phyloP scores from a whole-genome alignment of 305 asterid genomes.

The Fraxinus platypoda region DNA sequence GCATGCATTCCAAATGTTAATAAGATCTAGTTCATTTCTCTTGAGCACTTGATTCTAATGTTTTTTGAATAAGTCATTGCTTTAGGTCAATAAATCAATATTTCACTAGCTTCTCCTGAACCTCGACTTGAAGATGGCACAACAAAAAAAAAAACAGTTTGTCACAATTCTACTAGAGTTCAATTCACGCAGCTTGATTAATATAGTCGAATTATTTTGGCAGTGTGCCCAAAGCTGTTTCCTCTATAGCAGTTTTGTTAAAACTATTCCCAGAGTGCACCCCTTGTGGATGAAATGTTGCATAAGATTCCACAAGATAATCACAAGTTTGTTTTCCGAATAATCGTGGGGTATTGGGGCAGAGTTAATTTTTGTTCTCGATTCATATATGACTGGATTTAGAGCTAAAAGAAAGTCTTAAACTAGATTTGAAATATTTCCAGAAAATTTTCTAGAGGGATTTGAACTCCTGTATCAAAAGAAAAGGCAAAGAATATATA shows the following conservation, averaged over 20 bases:
- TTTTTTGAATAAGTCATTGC: conserved; percentile 17
- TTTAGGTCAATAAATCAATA: conserved; percentile 11
- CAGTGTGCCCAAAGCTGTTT: neutral
- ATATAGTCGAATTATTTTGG: no score
- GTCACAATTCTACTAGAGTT: neutral
- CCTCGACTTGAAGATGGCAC: neutral
- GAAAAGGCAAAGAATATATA: neutral
- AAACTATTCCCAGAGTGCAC: no score
- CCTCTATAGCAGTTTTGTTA: neutral
- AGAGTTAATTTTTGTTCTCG: neutral
- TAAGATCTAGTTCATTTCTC: neutral
- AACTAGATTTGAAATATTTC: neutral
- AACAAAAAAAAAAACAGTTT: neutral
- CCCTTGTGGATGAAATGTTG: neutral
- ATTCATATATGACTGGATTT: neutral
- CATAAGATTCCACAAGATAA: no score
- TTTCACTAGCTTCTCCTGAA: conserved; percentile 23
- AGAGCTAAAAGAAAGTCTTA: neutral
- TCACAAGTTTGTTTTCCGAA: neutral
- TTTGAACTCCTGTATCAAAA: neutral
- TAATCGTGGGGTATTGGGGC: neutral
- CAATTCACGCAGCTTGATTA: neutral
- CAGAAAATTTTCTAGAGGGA: neutral
- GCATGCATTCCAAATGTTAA: neutral
- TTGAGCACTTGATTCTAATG: neutral